A percentile compares a stretch with the other conserved stretches of the same genome.
Conservation (phyloP, 2,329 filamentous ascomycete species). For the Pseudocercospora fijiensis region DNA sequence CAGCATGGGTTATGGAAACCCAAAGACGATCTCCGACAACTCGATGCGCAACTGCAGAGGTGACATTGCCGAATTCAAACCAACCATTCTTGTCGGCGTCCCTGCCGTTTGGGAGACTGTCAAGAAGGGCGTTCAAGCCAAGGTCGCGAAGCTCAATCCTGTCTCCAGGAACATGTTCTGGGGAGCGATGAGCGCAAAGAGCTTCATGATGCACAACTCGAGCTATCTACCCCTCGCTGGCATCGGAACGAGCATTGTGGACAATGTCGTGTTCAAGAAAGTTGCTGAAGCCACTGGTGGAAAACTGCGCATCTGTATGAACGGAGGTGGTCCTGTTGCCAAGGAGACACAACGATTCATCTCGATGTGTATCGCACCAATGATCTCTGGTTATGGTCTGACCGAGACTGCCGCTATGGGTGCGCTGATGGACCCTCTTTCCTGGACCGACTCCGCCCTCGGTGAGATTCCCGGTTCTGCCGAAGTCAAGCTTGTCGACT, state of each 20-base stretch:
- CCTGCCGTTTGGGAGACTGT: constrained; percentile 97
- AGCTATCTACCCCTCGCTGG: constrained; percentile 51
- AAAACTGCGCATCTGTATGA: constrained; percentile 83
- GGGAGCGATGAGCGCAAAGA: constrained; percentile 62
- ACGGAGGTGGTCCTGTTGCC: constrained; percentile 87
- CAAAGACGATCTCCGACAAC: constrained; percentile 79
- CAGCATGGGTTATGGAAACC: constrained; percentile 89
- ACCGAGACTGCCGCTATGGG: constrained; percentile 82
- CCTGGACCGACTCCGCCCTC: constrained; percentile 75
- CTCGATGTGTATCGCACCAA: constrained; percentile 86
- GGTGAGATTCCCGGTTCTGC: constrained; percentile 75
- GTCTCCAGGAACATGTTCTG: constrained; percentile 77
- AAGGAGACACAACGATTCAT: constrained; percentile 87
- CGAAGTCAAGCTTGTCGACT: constrained; percentile 89
- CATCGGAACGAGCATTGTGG: constrained; percentile 65
- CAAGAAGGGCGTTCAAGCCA: constrained; percentile 85
- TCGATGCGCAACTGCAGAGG: constrained; percentile 88
- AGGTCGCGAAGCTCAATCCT: constrained; percentile 70
- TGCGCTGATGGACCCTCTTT: constrained; percentile 76
- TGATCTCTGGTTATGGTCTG: constrained; percentile 91
- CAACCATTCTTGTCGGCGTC: constrained; percentile 88
- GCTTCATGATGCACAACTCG: constrained; percentile 54
- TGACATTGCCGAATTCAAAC: constrained; percentile 88
- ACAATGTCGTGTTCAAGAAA: constrained; percentile 85
- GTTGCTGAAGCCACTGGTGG: constrained; percentile 89